Base-by-base conservation (phyloP, 129 eudicot species). In the Kitagawia praeruptora region DNA sequence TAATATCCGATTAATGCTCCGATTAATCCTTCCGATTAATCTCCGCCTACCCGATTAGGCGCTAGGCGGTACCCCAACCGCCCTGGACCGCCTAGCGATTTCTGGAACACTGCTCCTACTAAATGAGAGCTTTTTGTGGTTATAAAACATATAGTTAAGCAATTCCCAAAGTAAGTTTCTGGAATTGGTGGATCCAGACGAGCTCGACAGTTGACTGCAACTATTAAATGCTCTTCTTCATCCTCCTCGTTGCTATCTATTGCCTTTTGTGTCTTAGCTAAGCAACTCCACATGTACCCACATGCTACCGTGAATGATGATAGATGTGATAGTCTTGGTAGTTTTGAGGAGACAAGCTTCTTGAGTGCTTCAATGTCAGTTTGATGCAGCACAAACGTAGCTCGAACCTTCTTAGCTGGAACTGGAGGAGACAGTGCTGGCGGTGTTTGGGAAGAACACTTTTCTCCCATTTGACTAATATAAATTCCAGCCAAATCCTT, bases 181-280 rank as follows among this genome's bases (percentile, higher is more conserved):
- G 96, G 89, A 27, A 88, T 2, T 2, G 86, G 96, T 3, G 92
- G 90, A 56, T 88, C 77, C 76, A 90, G 56, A 27, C 92, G 90
- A 3, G 88, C 81, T 23, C 96, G 87, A 78, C 89, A 85, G 78
- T 88, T 84, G 2, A 82, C 45, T 3, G 90, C 67, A 25, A 81
- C 27, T 31, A 81, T 76, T 40, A 88, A 82, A 25, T 84, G 87
- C 80, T 90, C 95, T 23, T 82, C 81, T 70, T 85, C 87, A 31
- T 84, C 85, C 15, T 81, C 86, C 4, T 83, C 74, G 19, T 25
- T 19, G 47, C 73, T 54, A 21, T 2, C 16, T 25, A 44, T 74
- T 2, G 19, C 56, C 16, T 8, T 47, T 10, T 75, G 80, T 1
- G 88, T 80, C 70, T 85, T 88, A 5, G 86, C 80, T 39, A 86